Conservation (phyloP, 2,329 filamentous ascomycete species). For the Arthrobotrys musiformis region DNA sequence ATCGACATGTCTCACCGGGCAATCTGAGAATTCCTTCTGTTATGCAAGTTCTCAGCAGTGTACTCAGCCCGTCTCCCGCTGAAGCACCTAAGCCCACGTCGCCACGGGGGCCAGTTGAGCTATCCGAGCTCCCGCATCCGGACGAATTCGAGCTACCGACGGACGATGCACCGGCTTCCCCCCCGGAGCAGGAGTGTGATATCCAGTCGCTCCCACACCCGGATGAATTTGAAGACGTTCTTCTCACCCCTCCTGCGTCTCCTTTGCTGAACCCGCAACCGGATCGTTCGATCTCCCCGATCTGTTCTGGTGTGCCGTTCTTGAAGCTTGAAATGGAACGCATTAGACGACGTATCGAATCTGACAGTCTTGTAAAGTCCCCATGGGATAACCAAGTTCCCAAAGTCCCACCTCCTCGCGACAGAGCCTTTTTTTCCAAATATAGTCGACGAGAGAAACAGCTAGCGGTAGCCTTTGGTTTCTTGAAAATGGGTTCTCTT, state of each 20-base stretch:
- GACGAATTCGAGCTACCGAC: neutral
- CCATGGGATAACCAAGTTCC: constrained; percentile 25
- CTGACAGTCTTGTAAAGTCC: neutral
- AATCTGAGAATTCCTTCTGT: constrained; percentile 38
- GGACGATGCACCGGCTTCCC: neutral
- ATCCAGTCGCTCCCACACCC: constrained; percentile 16
- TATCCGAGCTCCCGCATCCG: neutral
- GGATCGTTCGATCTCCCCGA: constrained; percentile 10
- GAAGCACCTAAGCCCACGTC: neutral
- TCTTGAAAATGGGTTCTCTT: constrained; percentile 9
- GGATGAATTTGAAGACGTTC: constrained; percentile 25
- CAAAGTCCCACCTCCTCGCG: too few relatives aligned
- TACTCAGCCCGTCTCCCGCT: constrained; percentile 1
- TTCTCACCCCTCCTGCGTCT: constrained; percentile 23
- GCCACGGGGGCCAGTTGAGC: neutral
- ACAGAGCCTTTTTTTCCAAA: too few relatives aligned
- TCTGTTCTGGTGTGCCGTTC: constrained; percentile 11
- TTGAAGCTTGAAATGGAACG: constrained; percentile 40
- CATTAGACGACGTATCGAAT: constrained; percentile 29
- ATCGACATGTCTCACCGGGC: constrained; percentile 31
- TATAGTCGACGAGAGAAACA: neutral
- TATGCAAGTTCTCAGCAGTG: constrained; percentile 32
- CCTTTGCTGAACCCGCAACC: constrained; percentile 11
- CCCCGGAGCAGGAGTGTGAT: neutral
- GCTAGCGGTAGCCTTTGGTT: constrained; percentile 3